These are phyloP conservation scores for Graphilbum ipis-grandicollis DNA, from an alignment of 2,329 filamentous ascomycete genomes.

Conservation along the genomic window DNA sequence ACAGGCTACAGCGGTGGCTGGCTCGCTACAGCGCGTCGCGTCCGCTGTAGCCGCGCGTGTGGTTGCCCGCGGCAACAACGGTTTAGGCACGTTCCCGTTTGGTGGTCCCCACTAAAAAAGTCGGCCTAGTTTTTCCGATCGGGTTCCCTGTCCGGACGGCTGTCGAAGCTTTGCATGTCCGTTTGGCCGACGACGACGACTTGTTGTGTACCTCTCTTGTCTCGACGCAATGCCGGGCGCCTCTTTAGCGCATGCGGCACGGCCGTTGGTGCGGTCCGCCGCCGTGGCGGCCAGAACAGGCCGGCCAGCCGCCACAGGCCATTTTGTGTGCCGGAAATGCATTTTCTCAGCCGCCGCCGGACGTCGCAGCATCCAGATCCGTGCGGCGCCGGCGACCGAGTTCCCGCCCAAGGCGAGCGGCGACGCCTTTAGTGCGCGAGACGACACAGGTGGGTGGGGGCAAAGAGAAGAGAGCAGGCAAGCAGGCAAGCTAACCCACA, in stretches of 20 bases:
- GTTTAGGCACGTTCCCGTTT: no score
- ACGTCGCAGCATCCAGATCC: slow-evolving; percentile 39
- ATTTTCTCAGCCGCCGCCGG: slow-evolving; percentile 6
- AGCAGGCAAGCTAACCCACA: slow-evolving; percentile 18
- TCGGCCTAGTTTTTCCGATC: no score
- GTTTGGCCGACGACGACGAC: background rate
- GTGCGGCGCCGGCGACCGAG: slow-evolving; percentile 39
- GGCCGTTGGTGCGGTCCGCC: slow-evolving; percentile 1
- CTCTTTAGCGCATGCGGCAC: slow-evolving; percentile 1
- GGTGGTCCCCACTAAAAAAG: background rate
- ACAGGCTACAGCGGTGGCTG: no score
- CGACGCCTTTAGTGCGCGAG: slow-evolving; percentile 38
- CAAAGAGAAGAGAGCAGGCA: background rate
- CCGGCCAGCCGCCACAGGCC: slow-evolving; percentile 9
- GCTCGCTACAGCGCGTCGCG: background rate
- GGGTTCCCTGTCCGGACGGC: no score
- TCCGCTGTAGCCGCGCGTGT: background rate
- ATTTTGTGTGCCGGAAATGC: slow-evolving; percentile 36
- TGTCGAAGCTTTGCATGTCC: no score
- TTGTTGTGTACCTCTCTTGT: no score
- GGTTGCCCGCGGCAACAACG: background rate
- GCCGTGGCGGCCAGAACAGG: no score
- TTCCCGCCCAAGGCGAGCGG: slow-evolving; percentile 23
- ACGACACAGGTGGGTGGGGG: slow-evolving; percentile 29
- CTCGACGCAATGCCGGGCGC: slow-evolving; percentile 7